These are phyloP conservation scores for Paecilomyces formosus DNA, from an alignment of 2,329 filamentous ascomycete genomes.

Conservation along the genomic window DNA sequence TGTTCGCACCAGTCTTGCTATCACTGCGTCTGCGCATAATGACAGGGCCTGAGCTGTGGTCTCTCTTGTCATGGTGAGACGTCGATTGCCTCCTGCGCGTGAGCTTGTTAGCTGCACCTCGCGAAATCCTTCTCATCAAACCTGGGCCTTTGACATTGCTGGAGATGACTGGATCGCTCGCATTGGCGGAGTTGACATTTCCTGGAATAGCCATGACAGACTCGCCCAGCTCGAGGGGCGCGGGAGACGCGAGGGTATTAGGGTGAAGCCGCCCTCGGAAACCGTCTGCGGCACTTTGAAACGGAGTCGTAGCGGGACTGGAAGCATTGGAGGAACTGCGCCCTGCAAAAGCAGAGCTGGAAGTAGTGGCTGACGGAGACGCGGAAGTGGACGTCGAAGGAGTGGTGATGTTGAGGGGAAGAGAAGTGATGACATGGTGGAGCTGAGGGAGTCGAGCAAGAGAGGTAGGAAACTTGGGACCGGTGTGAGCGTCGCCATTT, in stretches of 20 bases:
- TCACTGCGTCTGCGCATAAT: slow-evolving; percentile 83
- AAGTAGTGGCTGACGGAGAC: slow-evolving; percentile 15
- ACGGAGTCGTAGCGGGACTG: slow-evolving; percentile 27
- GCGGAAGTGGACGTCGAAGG: slow-evolving; percentile 8
- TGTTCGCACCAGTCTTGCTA: slow-evolving; percentile 67
- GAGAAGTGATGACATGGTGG: slow-evolving; percentile 28
- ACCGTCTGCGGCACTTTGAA: slow-evolving; percentile 26
- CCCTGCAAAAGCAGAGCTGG: slow-evolving; percentile 19
- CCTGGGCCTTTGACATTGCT: slow-evolving; percentile 50
- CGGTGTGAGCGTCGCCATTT: slow-evolving; percentile 28
- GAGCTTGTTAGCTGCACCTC: slow-evolving; percentile 64
- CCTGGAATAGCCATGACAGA: slow-evolving; percentile 49
- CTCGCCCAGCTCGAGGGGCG: slow-evolving; percentile 65
- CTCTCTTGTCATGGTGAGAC: slow-evolving; percentile 66
- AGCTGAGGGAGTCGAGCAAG: slow-evolving; percentile 22
- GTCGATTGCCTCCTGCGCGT: slow-evolving; percentile 69
- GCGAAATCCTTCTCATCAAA: slow-evolving; percentile 79
- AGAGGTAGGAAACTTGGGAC: slow-evolving; percentile 29
- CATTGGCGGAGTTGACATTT: slow-evolving; percentile 41
- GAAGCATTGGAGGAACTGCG: slow-evolving; percentile 16
- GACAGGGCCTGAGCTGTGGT: slow-evolving; percentile 82
- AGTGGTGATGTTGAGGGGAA: slow-evolving; percentile 22
- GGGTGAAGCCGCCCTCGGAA: slow-evolving; percentile 21
- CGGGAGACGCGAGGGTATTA: slow-evolving; percentile 29
- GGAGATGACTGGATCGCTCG: slow-evolving; percentile 52